Evolutionary conservation across 306 rosid species (phyloP), one percentile per base, ranked within the genome.

Genomic region (Potentilla sterilis): DNA sequence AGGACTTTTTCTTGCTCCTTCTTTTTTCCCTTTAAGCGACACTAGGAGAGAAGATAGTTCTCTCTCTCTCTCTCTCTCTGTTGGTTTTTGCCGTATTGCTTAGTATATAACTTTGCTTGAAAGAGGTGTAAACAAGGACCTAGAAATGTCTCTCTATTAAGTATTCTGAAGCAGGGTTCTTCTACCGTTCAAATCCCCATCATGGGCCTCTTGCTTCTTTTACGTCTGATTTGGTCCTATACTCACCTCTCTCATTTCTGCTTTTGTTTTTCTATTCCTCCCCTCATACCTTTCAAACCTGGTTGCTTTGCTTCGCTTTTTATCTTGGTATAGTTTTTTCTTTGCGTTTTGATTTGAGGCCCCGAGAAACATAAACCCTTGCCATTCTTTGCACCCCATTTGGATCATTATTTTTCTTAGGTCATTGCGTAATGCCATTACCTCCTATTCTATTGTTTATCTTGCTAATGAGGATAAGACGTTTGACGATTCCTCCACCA

Each of bases 121-220:
- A 79, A 64, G 88, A 77, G 83, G 86, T 77, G 82, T 83, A 90
- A 42, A 43, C 82, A 73, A 70, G 41, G 80, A 90, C 86, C 89
- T 64, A 71, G 83, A 88, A 68, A 34, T 61, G 77, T 67, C 77
- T 70, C 77, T 70, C 81, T 34, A 21, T 10, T 77, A 7, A 2
- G 72, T 46, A 64, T 48, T 75, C 44, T 47, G 67, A 75, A 38
- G 67, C 81, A 75, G 32, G 47, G 40, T 54, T 44, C 70, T 44
- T 42, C 24, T 2, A 15, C 85, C 88, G 32, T 78, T 72, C 78
- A 67, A 47, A 57, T 74, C 81, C 66, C 77, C 48, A 80, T 82
- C 81, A 82, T 72, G 85, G 86, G 82, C 88, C 84, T 77, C 13
- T 78, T 69, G 41, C 34, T 80, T 75, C 82, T 80, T 84, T 76